These are phyloP conservation scores for Solanum megistacrolobum DNA, from an alignment of 257 asterid species.

Conservation along the genomic window DNA sequence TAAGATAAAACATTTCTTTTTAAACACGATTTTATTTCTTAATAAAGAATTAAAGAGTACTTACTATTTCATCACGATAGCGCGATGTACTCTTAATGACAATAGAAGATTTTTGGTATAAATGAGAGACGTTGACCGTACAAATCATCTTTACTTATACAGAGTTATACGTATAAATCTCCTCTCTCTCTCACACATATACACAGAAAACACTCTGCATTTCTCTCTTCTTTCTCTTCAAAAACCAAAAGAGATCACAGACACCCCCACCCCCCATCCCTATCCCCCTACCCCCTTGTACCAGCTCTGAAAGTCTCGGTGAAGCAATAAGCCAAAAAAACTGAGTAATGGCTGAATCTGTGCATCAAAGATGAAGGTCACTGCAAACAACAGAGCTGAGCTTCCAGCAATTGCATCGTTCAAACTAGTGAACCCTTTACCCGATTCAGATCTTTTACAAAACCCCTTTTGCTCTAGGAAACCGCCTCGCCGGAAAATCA, in stretches of 20 bases:
- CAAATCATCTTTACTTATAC: neutral
- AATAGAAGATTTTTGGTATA: slow-evolving; percentile 8
- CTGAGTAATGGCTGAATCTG: slow-evolving; percentile 29
- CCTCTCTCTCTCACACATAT: neutral
- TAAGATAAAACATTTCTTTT: neutral
- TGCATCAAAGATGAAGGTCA: slow-evolving; percentile 34
- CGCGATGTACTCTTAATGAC: neutral
- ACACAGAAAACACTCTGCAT: neutral
- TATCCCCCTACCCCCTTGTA: neutral
- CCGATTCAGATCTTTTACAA: slow-evolving; percentile 31
- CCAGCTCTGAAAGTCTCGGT: neutral
- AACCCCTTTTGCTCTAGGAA: slow-evolving; percentile 12
- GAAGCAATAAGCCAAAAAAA: neutral
- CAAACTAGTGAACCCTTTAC: slow-evolving; percentile 7
- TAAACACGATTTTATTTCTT: neutral
- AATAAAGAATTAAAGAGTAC: neutral
- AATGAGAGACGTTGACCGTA: slow-evolving; percentile 34
- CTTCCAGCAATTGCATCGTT: slow-evolving; percentile 2
- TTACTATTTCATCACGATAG: neutral
- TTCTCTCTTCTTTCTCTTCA: neutral
- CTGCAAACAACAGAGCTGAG: slow-evolving; percentile 11
- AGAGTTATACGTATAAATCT: neutral
- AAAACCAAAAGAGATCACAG: slow-evolving; percentile 9
- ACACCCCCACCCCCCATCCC: neutral
- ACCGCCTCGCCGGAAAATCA: slow-evolving; percentile 41